Conservation (phyloP, 345 rosid species). For the Raphanus raphanistrum region DNA sequence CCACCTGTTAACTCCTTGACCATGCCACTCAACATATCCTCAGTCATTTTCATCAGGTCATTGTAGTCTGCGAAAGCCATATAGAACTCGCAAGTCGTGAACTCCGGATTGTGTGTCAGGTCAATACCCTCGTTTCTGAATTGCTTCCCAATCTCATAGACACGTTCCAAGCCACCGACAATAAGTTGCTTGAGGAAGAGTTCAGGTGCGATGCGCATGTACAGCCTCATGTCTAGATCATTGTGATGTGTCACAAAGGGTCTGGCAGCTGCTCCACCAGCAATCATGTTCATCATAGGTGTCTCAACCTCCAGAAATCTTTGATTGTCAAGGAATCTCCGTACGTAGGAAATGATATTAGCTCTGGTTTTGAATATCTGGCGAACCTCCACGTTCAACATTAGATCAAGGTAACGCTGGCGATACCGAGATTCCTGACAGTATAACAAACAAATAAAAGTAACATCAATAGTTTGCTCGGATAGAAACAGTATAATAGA, state of each 20-base stretch:
- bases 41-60: conserved; percentile 78
- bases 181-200: conserved; percentile 84
- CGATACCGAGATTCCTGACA: conserved; percentile 87
- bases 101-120: conserved; percentile 97
- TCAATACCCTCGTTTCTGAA: conserved; percentile 98
- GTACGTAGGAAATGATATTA: conserved; percentile 55
- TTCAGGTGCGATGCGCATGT: conserved; percentile 96
- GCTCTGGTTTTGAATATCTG: conserved; percentile 77
- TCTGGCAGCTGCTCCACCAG: conserved; percentile 98
- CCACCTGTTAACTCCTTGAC: conserved; percentile 81
- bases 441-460: background rate
- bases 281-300: conserved; percentile 97
- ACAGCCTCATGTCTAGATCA: conserved; percentile 82
- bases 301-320: conserved; percentile 95
- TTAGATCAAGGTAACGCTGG: conserved; percentile 84
- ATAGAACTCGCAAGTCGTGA: conserved; percentile 92
- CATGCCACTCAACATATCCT: conserved; percentile 88
- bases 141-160: conserved; percentile 95
- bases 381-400: conserved; percentile 77
- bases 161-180: conserved; percentile 92
- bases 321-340: conserved; percentile 68
- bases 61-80: conserved; percentile 89
- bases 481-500: background rate
- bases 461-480: background rate
- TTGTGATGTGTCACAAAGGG: conserved; percentile 97